These are phyloP conservation scores for Kodamaea neixiangensis DNA, from an alignment of 805 yeast species.

Conservation along the genomic window DNA sequence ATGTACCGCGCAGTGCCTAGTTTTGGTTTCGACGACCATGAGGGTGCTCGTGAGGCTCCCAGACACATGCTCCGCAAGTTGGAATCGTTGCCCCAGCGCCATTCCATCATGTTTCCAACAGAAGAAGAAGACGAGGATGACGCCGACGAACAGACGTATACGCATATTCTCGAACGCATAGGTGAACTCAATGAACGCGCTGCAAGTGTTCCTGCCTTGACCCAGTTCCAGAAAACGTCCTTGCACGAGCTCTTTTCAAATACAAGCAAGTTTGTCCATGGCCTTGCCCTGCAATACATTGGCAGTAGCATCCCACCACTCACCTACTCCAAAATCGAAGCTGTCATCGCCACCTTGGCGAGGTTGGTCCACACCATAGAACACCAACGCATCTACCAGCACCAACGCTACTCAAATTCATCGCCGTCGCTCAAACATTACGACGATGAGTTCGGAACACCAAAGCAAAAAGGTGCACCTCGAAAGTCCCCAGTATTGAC, in stretches of 20 bases:
- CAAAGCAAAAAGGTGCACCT: neutral
- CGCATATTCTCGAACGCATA: constrained; percentile 7
- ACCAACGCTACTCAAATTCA: neutral
- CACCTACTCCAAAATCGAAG: constrained; percentile 9
- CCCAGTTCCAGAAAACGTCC: constrained; percentile 15
- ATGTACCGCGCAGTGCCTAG: constrained; percentile 5
- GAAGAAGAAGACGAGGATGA: constrained; percentile 4
- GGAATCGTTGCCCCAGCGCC: constrained; percentile 2
- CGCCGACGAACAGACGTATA: neutral
- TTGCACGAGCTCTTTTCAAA: constrained; percentile 12
- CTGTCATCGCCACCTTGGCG: constrained; percentile 6
- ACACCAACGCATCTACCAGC: neutral
- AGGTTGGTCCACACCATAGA: constrained; percentile 6
- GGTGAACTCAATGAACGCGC: constrained; percentile 10
- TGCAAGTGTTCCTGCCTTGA: constrained; percentile 1
- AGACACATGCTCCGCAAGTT: constrained; percentile 1
- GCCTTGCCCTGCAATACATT: constrained; percentile 14
- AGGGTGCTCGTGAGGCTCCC: neutral
- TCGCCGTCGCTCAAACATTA: neutral
- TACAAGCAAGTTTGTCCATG: constrained; percentile 12
- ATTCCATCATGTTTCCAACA: constrained; percentile 2
- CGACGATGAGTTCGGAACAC: neutral
- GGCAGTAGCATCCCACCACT: constrained; percentile 11
- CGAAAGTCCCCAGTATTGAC: neutral
- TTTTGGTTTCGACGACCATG: constrained; percentile 1